These are phyloP conservation scores for Haplosporangium gracile DNA, from an alignment of 192 early-diverging fungal genomes.

Conservation along the genomic window DNA sequence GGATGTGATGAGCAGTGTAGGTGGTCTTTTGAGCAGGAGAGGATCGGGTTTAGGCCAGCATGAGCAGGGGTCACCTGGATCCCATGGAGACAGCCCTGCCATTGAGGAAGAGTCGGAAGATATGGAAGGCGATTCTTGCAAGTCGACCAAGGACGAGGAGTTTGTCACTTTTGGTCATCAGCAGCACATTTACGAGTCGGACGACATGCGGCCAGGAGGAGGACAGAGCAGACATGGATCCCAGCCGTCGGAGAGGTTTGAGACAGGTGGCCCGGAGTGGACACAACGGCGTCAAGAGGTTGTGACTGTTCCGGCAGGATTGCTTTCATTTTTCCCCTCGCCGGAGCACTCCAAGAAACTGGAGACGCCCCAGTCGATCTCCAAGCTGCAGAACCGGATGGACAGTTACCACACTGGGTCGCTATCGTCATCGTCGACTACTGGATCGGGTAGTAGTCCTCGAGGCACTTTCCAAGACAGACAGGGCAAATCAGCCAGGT, in stretches of 20 bases:
- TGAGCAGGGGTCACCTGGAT: background rate
- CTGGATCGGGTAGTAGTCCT: constrained; percentile 19
- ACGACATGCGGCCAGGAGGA: constrained; percentile 9
- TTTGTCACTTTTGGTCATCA: constrained; percentile 40
- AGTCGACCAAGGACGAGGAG: background rate
- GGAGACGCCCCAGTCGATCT: constrained; percentile 51
- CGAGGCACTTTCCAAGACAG: background rate
- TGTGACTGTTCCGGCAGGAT: constrained; percentile 38
- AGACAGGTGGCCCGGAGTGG: background rate
- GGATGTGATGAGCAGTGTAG: background rate
- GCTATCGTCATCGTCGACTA: constrained; percentile 13
- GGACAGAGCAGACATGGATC: background rate
- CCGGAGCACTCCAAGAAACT: constrained; percentile 38
- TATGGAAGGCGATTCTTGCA: background rate
- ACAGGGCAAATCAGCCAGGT: background rate
- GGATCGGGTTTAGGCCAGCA: background rate
- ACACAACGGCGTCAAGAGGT: constrained; percentile 36
- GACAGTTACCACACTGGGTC: constrained; percentile 6
- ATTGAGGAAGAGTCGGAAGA: constrained; percentile 17
- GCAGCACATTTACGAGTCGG: constrained; percentile 35
- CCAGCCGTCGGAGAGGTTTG: background rate
- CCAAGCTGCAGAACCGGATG: constrained; percentile 27
- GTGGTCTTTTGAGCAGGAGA: background rate
- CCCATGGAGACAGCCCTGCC: background rate
- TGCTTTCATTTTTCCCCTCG: constrained; percentile 49